Base-by-base conservation (phyloP, 2,329 filamentous ascomycete species). In the Colletotrichum acutatum region DNA sequence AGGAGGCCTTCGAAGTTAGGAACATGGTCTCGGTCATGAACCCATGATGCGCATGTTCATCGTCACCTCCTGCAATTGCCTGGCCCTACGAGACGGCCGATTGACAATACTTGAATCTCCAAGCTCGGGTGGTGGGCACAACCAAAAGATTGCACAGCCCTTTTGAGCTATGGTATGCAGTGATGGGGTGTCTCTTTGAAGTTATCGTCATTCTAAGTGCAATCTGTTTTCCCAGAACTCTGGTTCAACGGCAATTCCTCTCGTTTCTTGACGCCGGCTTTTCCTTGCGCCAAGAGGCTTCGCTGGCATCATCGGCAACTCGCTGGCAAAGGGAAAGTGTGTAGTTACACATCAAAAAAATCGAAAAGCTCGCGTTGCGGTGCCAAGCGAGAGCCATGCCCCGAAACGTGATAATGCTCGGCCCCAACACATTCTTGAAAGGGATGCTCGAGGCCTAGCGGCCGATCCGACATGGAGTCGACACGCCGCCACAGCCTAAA, bases 201-300 rank as follows among this genome's bases (percentile, higher is more conserved):
- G 16, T 32, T 28, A 37, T 14, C 22, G 9, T 32, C 11, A 37
- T 42, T 46, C 34, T 42, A 16, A 28, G 14, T 8, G 22, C 4
- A 11, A 5, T 16, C 3, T 9, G 12, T 9, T 37, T 24, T 71
- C 56, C 60, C 71, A 24, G 19, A 4, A 16, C 26, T 26, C 6
- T 57, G 60, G 66, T 73, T 71, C 66, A 73, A 73, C 71, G 60
- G 71, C 53, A 65, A 24, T 53, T 30, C n/a, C 24, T 22, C n/a
- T n/a, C 28, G 26, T 16, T 19, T 30, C 56, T 24, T n/a, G 42
- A 56, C 42, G 54, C 66, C 66, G 42, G 19, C 42, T 59, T 9
- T 9, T 49, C 19, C 16, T 49, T 49, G 12, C 30, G 26, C 26
- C 59, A 59, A 54, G 46, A 14, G 6, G 8, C 24, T 24, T 61